Evolutionary conservation across 495 filamentous ascomycete species (phyloP).

Genomic region (Cercophora samala): DNA sequence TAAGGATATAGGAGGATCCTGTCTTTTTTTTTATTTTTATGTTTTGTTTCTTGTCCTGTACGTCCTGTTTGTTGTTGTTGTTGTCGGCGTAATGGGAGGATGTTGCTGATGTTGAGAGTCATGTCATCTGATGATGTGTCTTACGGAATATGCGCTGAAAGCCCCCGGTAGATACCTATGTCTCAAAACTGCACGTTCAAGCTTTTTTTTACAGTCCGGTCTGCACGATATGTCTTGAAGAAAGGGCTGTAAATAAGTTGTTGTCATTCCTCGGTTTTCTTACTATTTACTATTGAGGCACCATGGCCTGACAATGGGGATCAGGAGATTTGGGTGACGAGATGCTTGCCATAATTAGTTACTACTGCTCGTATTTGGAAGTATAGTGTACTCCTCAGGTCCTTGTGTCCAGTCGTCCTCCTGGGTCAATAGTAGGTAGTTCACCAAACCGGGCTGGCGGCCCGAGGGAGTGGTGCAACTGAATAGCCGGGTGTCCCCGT

Average conservation of each 20-base stretch:
- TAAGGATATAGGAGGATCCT: conserved; percentile 9
- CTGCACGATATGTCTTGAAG: background rate
- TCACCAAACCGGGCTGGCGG: background rate
- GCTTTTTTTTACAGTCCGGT: background rate
- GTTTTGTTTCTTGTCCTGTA: conserved; percentile 25
- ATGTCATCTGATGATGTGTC: background rate
- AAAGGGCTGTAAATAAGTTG: background rate
- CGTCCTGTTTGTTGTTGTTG: conserved; percentile 9
- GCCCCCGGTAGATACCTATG: background rate
- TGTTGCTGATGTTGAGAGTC: background rate
- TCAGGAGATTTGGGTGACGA: background rate
- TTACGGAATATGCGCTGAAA: background rate
- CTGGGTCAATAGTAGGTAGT: background rate
- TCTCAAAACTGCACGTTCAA: background rate
- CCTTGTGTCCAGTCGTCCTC: background rate
- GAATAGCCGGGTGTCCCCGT: background rate
- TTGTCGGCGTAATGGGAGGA: background rate
- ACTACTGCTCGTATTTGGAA: background rate
- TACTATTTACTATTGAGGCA: too few relatives aligned
- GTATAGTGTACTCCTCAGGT: too few relatives aligned
- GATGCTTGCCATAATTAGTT: background rate
- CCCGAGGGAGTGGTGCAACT: background rate
- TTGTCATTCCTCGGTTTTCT: background rate
- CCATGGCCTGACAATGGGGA: background rate
- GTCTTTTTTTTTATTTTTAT: conserved; percentile 19